phyloP scores from a whole-genome alignment of 106 monocot species.

The Apostasia ramifera region DNA sequence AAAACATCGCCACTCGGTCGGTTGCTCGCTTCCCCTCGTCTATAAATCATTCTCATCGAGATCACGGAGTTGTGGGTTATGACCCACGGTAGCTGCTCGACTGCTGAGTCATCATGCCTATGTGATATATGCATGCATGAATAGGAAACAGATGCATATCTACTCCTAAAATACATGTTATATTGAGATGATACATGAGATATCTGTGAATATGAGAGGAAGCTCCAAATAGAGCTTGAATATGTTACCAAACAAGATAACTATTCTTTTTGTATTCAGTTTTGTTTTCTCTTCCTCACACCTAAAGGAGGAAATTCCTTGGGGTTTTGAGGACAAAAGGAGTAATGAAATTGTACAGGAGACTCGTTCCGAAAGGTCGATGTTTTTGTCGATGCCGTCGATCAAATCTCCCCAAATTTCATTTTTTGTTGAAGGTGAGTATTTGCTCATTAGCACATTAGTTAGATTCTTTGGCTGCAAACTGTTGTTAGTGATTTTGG shows the following conservation, averaged over 20 bases:
- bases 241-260: neutral
- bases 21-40: neutral
- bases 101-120: slow-evolving; percentile 1
- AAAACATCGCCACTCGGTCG: neutral
- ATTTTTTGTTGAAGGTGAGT: too few species aligned
- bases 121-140: neutral
- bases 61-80: neutral
- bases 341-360: slow-evolving; percentile 3
- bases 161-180: slow-evolving; percentile 1
- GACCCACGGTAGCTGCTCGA: neutral
- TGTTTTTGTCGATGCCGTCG: too few species aligned
- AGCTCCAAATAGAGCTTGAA: neutral
- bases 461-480: too few species aligned
- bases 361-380: neutral
- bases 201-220: neutral
- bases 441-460: too few species aligned
- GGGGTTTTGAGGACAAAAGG: neutral
- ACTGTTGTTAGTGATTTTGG: too few species aligned
- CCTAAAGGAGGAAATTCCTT: neutral
- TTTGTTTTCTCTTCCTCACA: neutral
- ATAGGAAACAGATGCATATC: slow-evolving; percentile 1
- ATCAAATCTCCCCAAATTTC: too few species aligned
- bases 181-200: neutral
- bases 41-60: neutral
- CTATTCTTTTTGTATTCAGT: slow-evolving; percentile 1